Evolutionary conservation across 768 basidiomycete species (phyloP), one percentile per base, ranked within the genome.

Genomic region (Solioccasus polychromus): DNA sequence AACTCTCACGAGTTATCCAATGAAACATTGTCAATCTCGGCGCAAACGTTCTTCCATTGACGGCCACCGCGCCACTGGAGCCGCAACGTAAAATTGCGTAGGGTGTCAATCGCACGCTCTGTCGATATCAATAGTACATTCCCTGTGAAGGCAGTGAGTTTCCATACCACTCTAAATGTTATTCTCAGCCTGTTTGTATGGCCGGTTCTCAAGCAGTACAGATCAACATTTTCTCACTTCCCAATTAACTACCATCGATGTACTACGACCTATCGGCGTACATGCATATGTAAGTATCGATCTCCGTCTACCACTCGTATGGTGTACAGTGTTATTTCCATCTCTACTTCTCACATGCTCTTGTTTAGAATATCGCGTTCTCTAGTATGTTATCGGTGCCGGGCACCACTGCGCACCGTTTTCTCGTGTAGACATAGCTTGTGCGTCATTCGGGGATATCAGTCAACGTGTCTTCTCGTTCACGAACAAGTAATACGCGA

Each of bases 191-290:
- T n/a, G n/a, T n/a, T n/a, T n/a, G n/a, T n/a, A 25, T 29, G 36
- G 15, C 17, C 15, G 32, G 12, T 57, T 59, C 46, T 48, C 58
- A 52, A 52, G 49, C 44, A 19, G 24, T 26, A 31, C 51, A 38
- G 9, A 28, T 9, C 35, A 24, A 17, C 5, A 1, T 35, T 50
- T 55, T n/a, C 60, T 53, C 60, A 60, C 40, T 38, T 35, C 24
- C 32, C n/a, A 18, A 31, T 31, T 30, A 30, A 30, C 26, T 35
- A 38, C 15, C 14, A n/a, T 40, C 31, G 10, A 7, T n/a, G n/a
- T n/a, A n/a, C n/a, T n/a, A n/a, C n/a, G n/a, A n/a, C 59, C 50
- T 53, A 50, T 63, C 48, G n/a, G 50, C 22, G 15, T 26, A 23
- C 24, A 2, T 20, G n/a, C 38, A 52, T 58, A 51, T 58, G 55